Evolutionary conservation across 345 rosid genomes (phyloP).

Genomic region (Raphanus raphanistrum): DNA sequence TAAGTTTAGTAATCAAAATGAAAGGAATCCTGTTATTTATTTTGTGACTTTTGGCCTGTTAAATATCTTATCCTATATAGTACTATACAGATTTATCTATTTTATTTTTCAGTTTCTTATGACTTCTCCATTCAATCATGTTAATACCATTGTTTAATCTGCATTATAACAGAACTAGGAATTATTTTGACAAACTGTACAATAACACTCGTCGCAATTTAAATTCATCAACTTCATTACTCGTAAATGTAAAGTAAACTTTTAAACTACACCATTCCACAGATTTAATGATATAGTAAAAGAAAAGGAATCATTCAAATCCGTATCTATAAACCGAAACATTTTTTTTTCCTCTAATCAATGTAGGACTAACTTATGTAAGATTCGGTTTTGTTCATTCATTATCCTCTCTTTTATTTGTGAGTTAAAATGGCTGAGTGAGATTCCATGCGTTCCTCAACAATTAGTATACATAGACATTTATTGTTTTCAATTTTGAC

Average conservation of each 20-base stretch:
- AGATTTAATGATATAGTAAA: not conserved
- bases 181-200: not conserved
- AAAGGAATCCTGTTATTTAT: not conserved
- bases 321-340: not conserved
- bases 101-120: not conserved
- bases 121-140: not conserved
- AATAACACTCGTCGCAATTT: not conserved
- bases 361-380: slow-evolving; percentile 7
- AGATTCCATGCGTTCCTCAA: slow-evolving; percentile 1
- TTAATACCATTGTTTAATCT: not conserved
- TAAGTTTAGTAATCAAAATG: not conserved
- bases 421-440: slow-evolving; percentile 6
- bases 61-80: not conserved
- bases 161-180: not conserved
- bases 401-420: not conserved
- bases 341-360: not conserved
- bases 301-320: not conserved
- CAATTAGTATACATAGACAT: not conserved
- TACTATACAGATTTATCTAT: not conserved
- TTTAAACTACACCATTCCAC: not conserved
- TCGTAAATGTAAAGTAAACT: not conserved
- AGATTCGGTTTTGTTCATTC: not conserved
- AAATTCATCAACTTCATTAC: not conserved
- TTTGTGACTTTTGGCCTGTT: not conserved
- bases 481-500: not conserved